phyloP scores from a whole-genome alignment of 495 filamentous ascomycete genomes.

The Haplographium delicatum region DNA sequence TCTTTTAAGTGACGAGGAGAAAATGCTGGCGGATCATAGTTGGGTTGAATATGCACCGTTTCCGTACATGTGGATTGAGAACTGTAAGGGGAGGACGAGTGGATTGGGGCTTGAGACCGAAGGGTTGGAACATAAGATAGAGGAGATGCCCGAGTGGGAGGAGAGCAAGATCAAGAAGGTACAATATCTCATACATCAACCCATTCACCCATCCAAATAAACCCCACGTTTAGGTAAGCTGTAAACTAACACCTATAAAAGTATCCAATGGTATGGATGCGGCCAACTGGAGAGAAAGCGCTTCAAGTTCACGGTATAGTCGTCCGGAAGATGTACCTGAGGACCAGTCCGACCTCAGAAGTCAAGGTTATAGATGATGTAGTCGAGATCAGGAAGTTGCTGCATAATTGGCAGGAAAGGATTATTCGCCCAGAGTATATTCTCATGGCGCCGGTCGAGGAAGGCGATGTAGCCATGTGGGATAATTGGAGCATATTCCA shows the following conservation, averaged over 20 bases:
- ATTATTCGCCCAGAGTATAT: slow-evolving; percentile 8
- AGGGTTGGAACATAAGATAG: slow-evolving; percentile 29
- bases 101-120: slow-evolving; percentile 33
- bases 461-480: slow-evolving; percentile 10
- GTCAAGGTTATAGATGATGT: slow-evolving; percentile 6
- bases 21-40: slow-evolving; percentile 33
- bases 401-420: slow-evolving; percentile 9
- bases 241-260: neutral
- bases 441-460: slow-evolving; percentile 6
- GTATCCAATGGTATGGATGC: slow-evolving; percentile 39
- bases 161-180: slow-evolving; percentile 28
- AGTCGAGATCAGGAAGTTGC: slow-evolving; percentile 7
- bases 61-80: slow-evolving; percentile 36
- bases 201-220: too few species aligned
- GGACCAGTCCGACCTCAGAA: slow-evolving; percentile 2
- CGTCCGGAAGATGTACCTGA: slow-evolving; percentile 8
- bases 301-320: slow-evolving; percentile 12
- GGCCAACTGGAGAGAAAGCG: slow-evolving; percentile 23
- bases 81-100: slow-evolving; percentile 32
- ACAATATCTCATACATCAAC: too few species aligned
- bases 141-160: slow-evolving; percentile 32
- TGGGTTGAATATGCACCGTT: slow-evolving; percentile 40
- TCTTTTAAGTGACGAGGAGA: slow-evolving; percentile 34
- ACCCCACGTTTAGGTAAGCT: neutral
- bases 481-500: slow-evolving; percentile 14